phyloP scores from a whole-genome alignment of 2,329 filamentous ascomycete species.

The Colletotrichum sansevieriae region DNA sequence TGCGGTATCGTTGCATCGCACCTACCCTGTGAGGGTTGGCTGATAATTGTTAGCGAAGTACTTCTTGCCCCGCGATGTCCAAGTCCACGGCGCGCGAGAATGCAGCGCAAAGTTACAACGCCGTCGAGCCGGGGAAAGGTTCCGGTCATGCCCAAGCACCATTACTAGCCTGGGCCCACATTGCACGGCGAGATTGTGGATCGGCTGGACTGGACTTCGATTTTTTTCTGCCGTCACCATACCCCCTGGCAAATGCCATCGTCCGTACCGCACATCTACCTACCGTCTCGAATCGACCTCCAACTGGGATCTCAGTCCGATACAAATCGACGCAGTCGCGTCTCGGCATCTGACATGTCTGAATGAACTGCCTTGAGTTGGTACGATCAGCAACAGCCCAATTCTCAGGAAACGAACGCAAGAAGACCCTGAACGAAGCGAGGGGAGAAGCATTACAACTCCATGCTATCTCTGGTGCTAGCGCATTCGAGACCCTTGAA shows the following conservation, averaged over 20 bases:
- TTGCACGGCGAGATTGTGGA: slow-evolving; percentile 17
- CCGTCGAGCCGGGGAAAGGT: slow-evolving; percentile 37
- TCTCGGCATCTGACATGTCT: not conserved
- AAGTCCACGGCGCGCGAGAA: slow-evolving; percentile 37
- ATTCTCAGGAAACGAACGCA: not conserved
- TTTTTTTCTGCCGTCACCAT: not conserved
- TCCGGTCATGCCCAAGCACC: slow-evolving; percentile 31
- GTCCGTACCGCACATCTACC: not conserved
- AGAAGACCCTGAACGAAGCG: slow-evolving; percentile 13
- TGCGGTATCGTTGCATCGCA: not conserved
- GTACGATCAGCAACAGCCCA: not conserved
- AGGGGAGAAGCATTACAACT: slow-evolving; percentile 13
- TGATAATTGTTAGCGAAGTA: slow-evolving; percentile 37
- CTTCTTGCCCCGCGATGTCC: slow-evolving; percentile 30
- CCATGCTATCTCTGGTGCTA: slow-evolving; percentile 15
- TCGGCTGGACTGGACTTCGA: not conserved
- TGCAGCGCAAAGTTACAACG: slow-evolving; percentile 26
- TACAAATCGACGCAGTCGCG: not conserved
- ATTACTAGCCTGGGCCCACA: slow-evolving; percentile 4
- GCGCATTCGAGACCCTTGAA: slow-evolving; percentile 21
- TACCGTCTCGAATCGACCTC: not conserved
- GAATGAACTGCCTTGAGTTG: not conserved
- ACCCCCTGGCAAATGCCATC: not conserved
- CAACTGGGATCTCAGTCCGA: not conserved
- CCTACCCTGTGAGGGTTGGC: not conserved